phyloP scores from a whole-genome alignment of 1,284 basidiomycete genomes.

The Fomes fomentarius region DNA sequence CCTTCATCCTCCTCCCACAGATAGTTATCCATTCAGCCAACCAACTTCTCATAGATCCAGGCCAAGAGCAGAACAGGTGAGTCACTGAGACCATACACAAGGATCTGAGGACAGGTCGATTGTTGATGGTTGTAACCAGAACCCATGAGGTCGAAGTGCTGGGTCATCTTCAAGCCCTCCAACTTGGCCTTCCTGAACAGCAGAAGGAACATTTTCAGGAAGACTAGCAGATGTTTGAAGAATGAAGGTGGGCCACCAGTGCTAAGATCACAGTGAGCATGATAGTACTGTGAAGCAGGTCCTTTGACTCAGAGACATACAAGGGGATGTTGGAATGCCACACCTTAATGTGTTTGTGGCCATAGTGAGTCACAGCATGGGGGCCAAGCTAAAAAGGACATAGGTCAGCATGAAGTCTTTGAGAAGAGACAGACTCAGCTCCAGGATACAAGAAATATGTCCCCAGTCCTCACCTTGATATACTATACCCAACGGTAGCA shows the following conservation, averaged over 20 bases:
- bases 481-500: neutral
- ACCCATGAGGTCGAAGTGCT: conserved; percentile 36
- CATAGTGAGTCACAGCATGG: conserved; percentile 32
- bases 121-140: conserved; percentile 47
- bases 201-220: conserved; percentile 7
- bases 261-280: neutral
- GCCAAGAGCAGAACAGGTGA: conserved; percentile 59
- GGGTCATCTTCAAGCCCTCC: conserved; percentile 33
- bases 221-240: conserved; percentile 3
- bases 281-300: neutral
- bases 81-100: conserved; percentile 57
- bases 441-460: neutral
- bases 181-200: conserved; percentile 24
- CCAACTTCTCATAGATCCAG: conserved; percentile 65
- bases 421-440: too few relatives aligned
- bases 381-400: conserved; percentile 32
- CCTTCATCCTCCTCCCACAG: conserved; percentile 56
- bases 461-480: neutral
- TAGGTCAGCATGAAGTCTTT: neutral
- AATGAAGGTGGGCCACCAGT: neutral
- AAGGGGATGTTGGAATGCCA: conserved; percentile 30
- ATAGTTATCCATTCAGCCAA: conserved; percentile 52
- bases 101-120: conserved; percentile 55
- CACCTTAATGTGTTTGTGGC: conserved; percentile 35
- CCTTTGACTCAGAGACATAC: conserved; percentile 15